These are phyloP conservation scores for Physcomitrium patens DNA, from an alignment of 225 moss, liverwort and hornwort species.

Conservation along the genomic window DNA sequence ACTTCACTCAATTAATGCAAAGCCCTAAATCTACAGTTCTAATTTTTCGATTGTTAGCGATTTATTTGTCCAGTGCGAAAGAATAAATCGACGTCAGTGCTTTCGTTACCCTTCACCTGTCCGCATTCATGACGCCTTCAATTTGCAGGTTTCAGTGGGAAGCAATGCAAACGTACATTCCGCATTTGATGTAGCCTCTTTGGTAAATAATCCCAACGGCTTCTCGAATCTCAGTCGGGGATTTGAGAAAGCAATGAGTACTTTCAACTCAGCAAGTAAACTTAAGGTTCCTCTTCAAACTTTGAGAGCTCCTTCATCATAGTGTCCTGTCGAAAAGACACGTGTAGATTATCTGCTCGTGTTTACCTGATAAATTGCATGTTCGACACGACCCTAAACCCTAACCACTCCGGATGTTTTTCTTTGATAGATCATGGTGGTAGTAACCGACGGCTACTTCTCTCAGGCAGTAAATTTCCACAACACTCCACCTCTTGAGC, in stretches of 20 bases:
- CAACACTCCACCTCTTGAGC: conserved; percentile 20
- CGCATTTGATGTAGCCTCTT: conserved; percentile 36
- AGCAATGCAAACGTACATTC: conserved; percentile 33
- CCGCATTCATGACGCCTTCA: conserved; percentile 4
- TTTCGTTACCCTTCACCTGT: background rate
- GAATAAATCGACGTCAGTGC: background rate
- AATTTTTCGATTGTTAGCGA: background rate
- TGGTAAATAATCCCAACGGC: conserved; percentile 38
- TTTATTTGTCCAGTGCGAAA: background rate
- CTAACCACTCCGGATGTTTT: conserved; percentile 6
- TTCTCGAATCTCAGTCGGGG: conserved; percentile 51
- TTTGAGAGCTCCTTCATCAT: background rate
- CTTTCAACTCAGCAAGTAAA: conserved; percentile 60
- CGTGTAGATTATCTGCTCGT: background rate
- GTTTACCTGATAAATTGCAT: background rate
- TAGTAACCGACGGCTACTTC: conserved; percentile 52
- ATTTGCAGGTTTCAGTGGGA: conserved; percentile 40
- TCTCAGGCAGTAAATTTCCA: conserved; percentile 31
- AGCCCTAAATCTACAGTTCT: background rate
- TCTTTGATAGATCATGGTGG: conserved; percentile 51
- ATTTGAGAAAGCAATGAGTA: conserved; percentile 40
- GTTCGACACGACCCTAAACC: background rate
- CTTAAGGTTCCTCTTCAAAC: conserved; percentile 55
- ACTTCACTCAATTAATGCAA: conserved; percentile 14
- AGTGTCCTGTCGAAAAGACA: background rate